Conservation (phyloP, 164 flowering plant genomes). For the Magnolia changhungtana region DNA sequence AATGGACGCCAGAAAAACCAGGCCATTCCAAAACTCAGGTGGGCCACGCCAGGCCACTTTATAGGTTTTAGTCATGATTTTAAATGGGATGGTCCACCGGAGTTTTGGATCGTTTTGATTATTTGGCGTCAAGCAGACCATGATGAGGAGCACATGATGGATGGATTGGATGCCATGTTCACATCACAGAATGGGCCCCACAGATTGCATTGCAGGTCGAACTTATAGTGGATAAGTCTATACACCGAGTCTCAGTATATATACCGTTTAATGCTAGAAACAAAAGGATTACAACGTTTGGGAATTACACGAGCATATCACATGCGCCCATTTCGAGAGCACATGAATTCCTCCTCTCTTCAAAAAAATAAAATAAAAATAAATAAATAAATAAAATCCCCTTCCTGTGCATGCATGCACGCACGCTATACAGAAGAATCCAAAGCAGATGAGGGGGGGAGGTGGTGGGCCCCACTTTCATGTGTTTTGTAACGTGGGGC, state of each 20-base stretch:
- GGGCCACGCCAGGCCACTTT: too few species aligned
- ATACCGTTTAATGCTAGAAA: not conserved
- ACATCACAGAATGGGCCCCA: too few species aligned
- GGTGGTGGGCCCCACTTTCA: slow-evolving; percentile 2
- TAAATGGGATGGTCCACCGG: too few species aligned
- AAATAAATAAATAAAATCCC: not conserved
- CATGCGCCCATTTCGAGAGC: not conserved
- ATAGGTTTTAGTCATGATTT: too few species aligned
- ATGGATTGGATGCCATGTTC: too few species aligned
- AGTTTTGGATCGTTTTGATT: too few species aligned
- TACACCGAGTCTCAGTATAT: not conserved
- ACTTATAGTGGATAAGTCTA: not conserved
- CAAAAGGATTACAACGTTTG: not conserved
- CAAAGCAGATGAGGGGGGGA: not conserved
- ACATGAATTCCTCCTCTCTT: not conserved
- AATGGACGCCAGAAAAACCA: too few species aligned
- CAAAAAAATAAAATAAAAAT: not conserved
- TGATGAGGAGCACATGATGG: too few species aligned
- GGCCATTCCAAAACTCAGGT: too few species aligned
- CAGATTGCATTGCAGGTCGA: too few species aligned
- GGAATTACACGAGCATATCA: not conserved
- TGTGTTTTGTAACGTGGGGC: not conserved
- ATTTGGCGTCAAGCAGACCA: too few species aligned
- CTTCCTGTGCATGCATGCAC: not conserved
- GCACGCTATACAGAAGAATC: not conserved